These are phyloP conservation scores for Tylopilus subfusipes DNA, from an alignment of 768 basidiomycete species.

Conservation along the genomic window DNA sequence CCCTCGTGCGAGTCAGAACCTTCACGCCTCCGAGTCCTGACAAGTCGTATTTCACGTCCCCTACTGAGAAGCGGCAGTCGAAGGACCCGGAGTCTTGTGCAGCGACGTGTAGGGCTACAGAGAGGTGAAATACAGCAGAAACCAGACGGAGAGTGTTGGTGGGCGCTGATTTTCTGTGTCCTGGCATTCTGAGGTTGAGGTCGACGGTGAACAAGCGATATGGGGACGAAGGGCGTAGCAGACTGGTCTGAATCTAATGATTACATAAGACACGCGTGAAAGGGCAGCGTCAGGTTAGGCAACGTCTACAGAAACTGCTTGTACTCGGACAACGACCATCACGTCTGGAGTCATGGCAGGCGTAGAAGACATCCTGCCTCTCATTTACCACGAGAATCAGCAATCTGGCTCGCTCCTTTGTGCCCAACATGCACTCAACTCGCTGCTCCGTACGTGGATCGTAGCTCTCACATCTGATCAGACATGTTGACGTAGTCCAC, in stretches of 20 bases:
- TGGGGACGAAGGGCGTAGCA: background rate
- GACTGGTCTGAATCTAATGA: constrained; percentile 6
- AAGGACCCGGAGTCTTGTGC: constrained; percentile 43
- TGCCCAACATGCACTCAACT: constrained; percentile 84
- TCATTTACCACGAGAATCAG: constrained; percentile 79
- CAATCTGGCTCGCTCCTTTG: constrained; percentile 79
- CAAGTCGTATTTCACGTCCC: constrained; percentile 56
- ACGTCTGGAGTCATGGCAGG: constrained; percentile 46
- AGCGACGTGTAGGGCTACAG: constrained; percentile 17
- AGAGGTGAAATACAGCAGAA: constrained; percentile 20
- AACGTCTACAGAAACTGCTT: constrained; percentile 3
- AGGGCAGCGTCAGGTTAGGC: constrained; percentile 24
- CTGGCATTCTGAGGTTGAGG: constrained; percentile 19
- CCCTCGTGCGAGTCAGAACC: constrained; percentile 46
- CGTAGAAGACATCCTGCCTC: constrained; percentile 48
- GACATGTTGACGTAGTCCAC: constrained; percentile 28
- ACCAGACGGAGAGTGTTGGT: constrained; percentile 1
- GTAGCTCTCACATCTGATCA: constrained; percentile 40
- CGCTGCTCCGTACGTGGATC: constrained; percentile 57
- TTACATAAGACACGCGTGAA: constrained; percentile 35
- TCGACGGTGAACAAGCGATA: background rate
- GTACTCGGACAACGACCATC: constrained; percentile 11
- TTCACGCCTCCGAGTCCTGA: constrained; percentile 51
- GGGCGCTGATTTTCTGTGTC: constrained; percentile 11
- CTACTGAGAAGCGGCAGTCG: constrained; percentile 48